Percentiles rank a stretch among this genome's conserved stretches.
Evolutionary conservation across 371 early-diverging fungal genomes (phyloP).

Genomic region (Cokeromyces recurvatus): DNA sequence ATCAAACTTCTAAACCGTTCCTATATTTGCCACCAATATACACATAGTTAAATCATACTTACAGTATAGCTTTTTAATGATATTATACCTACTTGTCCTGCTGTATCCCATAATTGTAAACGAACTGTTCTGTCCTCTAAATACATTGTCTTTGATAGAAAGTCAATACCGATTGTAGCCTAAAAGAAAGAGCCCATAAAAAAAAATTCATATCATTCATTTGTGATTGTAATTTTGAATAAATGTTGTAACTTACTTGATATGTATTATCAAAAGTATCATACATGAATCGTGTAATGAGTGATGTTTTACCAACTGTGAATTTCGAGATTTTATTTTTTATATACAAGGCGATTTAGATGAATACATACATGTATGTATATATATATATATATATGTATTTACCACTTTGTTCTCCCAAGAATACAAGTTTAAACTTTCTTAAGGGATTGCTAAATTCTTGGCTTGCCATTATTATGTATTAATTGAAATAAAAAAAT

Average conservation of each 20-base stretch:
- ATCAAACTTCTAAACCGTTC: slow-evolving; percentile 96
- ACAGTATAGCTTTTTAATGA: too few relatives aligned
- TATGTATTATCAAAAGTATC: slow-evolving; percentile 96
- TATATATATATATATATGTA: too few relatives aligned
- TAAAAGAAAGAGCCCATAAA: too few relatives aligned
- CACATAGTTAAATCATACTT: background rate
- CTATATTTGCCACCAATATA: slow-evolving; percentile 25
- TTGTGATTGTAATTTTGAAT: too few relatives aligned
- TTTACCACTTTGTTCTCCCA: slow-evolving; percentile 95
- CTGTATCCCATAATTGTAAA: slow-evolving; percentile 99
- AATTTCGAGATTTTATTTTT: too few relatives aligned
- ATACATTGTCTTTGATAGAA: slow-evolving; percentile 97
- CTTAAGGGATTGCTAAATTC: slow-evolving; percentile 65
- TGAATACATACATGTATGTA: too few relatives aligned
- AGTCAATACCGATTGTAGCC: slow-evolving; percentile 99
- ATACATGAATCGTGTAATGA: slow-evolving; percentile 98
- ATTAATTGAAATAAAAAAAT: slow-evolving; percentile 13
- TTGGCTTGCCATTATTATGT: slow-evolving; percentile 24
- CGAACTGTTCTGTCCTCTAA: slow-evolving; percentile 93
- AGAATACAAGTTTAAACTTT: slow-evolving; percentile 91
- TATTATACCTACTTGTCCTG: slow-evolving; percentile 90
- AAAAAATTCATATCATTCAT: too few relatives aligned
- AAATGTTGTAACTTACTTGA: slow-evolving; percentile 71
- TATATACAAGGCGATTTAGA: too few relatives aligned
- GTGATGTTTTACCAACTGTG: slow-evolving; percentile 95